Conservation (phyloP, 176 grass and related monocot species). For the Puccinellia tenuiflora region DNA sequence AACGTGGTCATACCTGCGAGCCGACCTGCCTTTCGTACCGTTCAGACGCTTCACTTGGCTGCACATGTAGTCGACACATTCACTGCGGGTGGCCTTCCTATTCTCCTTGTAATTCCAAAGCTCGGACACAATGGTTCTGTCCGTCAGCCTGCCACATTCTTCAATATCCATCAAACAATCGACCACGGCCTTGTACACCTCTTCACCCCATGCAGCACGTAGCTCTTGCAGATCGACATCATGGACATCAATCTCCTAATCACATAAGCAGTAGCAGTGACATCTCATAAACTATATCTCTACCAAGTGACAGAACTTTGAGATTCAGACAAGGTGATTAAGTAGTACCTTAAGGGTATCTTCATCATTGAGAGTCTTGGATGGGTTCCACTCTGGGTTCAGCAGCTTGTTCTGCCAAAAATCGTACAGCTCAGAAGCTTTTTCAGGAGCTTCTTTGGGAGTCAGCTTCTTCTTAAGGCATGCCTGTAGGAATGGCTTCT, state of each 20-base stretch:
- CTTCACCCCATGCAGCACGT: slow-evolving; percentile 2
- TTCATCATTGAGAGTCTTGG: not conserved
- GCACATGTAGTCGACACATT: slow-evolving; percentile 7
- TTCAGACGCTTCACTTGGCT: slow-evolving; percentile 4
- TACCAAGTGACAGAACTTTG: not conserved
- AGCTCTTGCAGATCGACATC: not conserved
- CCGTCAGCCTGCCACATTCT: not conserved
- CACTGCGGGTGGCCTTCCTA: slow-evolving; percentile 1
- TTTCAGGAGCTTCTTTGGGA: not conserved
- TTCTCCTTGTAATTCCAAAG: slow-evolving; percentile 6
- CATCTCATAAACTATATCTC: not conserved
- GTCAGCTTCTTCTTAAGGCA: slow-evolving; percentile 12
- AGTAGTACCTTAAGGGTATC: not conserved
- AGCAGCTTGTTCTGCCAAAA: slow-evolving; percentile 24
- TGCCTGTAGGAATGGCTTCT: slow-evolving; percentile 6
- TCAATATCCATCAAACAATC: not conserved
- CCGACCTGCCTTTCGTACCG: not conserved
- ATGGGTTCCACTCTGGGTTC: slow-evolving; percentile 22
- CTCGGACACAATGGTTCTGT: not conserved
- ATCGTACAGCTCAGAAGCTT: not conserved
- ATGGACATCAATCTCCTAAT: not conserved
- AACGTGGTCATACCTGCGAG: not conserved
- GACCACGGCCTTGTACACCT: not conserved
- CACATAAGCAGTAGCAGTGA: not conserved
- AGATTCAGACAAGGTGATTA: not conserved